These are phyloP conservation scores for Hypoxylon sp. DNA, from an alignment of 2,329 filamentous ascomycete species.

Conservation along the genomic window DNA sequence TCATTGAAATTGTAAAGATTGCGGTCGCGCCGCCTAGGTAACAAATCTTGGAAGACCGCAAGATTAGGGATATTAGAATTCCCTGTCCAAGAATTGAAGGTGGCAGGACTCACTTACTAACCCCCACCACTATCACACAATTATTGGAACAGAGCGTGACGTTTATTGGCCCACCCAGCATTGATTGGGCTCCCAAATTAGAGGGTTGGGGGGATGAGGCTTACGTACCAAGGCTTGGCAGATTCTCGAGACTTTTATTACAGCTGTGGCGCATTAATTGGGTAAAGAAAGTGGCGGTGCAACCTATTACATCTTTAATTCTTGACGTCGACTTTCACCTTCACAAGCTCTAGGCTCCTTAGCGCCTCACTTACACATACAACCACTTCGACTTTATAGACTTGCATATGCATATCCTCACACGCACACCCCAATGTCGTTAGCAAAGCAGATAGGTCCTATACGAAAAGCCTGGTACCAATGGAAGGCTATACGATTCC, in stretches of 20 bases:
- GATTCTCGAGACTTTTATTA: neutral
- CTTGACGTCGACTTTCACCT: slow-evolving; percentile 37
- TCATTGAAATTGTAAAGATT: slow-evolving; percentile 7
- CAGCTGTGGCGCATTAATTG: slow-evolving; percentile 1
- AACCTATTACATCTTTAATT: slow-evolving; percentile 30
- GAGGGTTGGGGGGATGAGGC: slow-evolving; percentile 4
- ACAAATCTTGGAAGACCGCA: neutral
- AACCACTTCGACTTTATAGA: neutral
- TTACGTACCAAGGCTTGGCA: neutral
- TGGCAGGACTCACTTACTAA: slow-evolving; percentile 7
- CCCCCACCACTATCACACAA: slow-evolving; percentile 31
- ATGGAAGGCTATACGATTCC: slow-evolving; percentile 74
- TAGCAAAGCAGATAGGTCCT: slow-evolving; percentile 57
- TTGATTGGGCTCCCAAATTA: neutral
- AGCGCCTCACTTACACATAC: neutral
- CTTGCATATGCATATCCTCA: slow-evolving; percentile 3
- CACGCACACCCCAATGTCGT: slow-evolving; percentile 34
- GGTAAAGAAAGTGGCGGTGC: slow-evolving; percentile 25
- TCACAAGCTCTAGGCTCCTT: neutral
- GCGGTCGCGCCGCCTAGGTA: slow-evolving; percentile 23
- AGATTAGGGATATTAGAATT: slow-evolving; percentile 21
- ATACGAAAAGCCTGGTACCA: slow-evolving; percentile 67
- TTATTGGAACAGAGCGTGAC: slow-evolving; percentile 16
- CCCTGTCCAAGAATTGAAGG: slow-evolving; percentile 13
- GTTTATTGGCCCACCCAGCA: slow-evolving; percentile 3